Conservation (phyloP, 129 eudicot species). For the Chrysanthemum lavandulifolium region DNA sequence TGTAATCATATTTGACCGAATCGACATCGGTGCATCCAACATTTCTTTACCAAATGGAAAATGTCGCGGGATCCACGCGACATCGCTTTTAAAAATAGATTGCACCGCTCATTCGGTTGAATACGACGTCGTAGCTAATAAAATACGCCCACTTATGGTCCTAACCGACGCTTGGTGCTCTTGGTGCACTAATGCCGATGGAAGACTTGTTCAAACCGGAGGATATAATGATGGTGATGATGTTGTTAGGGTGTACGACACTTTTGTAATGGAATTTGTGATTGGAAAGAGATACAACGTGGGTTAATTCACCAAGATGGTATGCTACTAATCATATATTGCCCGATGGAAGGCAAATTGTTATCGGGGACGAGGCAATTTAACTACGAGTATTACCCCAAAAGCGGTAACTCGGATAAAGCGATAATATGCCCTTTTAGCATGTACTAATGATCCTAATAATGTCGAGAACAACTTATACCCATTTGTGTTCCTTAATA, state of each 20-base stretch:
- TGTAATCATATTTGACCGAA: constrained; percentile 75
- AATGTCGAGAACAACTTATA: constrained; percentile 51
- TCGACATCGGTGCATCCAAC: constrained; percentile 74
- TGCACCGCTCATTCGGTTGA: constrained; percentile 85
- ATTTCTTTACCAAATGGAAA: constrained; percentile 51
- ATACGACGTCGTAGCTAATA: constrained; percentile 51
- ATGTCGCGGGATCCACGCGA: constrained; percentile 58
- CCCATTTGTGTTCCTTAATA: too few relatives aligned
- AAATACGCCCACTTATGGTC: constrained; percentile 63
- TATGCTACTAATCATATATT: too few relatives aligned
- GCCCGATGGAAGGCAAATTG: too few relatives aligned
- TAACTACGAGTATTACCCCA: constrained; percentile 77
- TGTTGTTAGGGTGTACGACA: too few relatives aligned
- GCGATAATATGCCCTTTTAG: constrained; percentile 44
- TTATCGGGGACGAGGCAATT: constrained; percentile 34
- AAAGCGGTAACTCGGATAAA: constrained; percentile 11
- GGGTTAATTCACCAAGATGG: too few relatives aligned
- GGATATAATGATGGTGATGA: too few relatives aligned
- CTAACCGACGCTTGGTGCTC: constrained; percentile 85
- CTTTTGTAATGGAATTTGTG: too few relatives aligned
- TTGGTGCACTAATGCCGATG: constrained; percentile 46
- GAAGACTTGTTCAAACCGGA: too few relatives aligned
- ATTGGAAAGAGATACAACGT: too few relatives aligned
- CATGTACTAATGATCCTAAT: constrained; percentile 42
- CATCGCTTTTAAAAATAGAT: constrained; percentile 32